These are phyloP conservation scores for Neurospora hispaniola DNA, from an alignment of 495 filamentous ascomycete species.

Conservation along the genomic window DNA sequence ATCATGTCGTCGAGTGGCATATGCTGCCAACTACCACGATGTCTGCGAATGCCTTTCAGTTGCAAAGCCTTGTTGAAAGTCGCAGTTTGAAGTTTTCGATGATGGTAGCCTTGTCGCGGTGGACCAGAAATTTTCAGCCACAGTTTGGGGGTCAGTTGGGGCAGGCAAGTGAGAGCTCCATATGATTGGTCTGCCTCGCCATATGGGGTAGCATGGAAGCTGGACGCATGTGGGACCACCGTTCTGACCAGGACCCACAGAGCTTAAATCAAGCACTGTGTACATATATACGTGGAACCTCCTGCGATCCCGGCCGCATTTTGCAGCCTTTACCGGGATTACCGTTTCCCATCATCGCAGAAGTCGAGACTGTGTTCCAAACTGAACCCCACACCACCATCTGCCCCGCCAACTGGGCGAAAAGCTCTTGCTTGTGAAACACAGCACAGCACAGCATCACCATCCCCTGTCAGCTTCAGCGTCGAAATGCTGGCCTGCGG, in stretches of 20 bases:
- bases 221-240: neutral
- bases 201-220: neutral
- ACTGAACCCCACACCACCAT: neutral
- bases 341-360: neutral
- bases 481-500: neutral
- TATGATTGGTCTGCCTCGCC: neutral
- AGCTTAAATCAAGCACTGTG: neutral
- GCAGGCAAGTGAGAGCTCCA: neutral
- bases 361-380: neutral
- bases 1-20: slow-evolving; percentile 19
- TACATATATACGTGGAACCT: neutral
- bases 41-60: neutral
- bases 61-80: neutral
- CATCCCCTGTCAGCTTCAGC: neutral
- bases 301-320: neutral
- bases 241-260: neutral
- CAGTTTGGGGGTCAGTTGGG: slow-evolving; percentile 3
- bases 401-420: neutral
- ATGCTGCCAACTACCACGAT: neutral
- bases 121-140: slow-evolving; percentile 18
- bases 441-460: neutral
- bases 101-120: slow-evolving; percentile 11
- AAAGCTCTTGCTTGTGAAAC: neutral
- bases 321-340: neutral
- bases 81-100: slow-evolving; percentile 12